Conservation (phyloP, 257 asterid genomes). For the Salvia miltiorrhiza region DNA sequence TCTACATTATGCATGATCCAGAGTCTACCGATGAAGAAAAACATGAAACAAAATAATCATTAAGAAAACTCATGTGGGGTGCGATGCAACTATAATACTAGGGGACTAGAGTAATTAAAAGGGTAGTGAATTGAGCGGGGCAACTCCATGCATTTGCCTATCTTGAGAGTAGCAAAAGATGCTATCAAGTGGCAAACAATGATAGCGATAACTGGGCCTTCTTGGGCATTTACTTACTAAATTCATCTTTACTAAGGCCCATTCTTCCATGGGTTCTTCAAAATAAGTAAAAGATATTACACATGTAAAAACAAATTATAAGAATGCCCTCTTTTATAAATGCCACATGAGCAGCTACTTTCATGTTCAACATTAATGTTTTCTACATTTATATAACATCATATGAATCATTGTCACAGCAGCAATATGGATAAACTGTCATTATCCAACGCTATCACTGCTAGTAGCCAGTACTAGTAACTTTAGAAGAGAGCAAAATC, state of each 20-base stretch:
- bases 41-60: neutral
- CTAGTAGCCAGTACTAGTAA: too few relatives aligned
- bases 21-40: too few relatives aligned
- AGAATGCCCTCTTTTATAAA: too few relatives aligned
- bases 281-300: too few relatives aligned
- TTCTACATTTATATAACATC: too few relatives aligned
- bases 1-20: too few relatives aligned
- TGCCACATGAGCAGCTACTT: too few relatives aligned
- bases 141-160: constrained; percentile 38
- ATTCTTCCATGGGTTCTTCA: neutral
- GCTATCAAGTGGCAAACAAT: constrained; percentile 45
- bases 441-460: neutral
- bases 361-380: too few relatives aligned
- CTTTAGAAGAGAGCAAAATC: neutral
- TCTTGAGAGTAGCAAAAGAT: constrained; percentile 25
- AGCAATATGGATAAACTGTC: neutral
- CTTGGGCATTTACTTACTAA: neutral
- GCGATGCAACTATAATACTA: neutral
- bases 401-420: too few relatives aligned
- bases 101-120: neutral
- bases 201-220: constrained; percentile 36
- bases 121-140: constrained; percentile 43
- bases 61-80: neutral
- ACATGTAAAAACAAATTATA: too few relatives aligned
- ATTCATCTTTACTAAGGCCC: constrained; percentile 24